Base-by-base conservation (phyloP, 129 eudicot species). In the Saussurea involucrata region DNA sequence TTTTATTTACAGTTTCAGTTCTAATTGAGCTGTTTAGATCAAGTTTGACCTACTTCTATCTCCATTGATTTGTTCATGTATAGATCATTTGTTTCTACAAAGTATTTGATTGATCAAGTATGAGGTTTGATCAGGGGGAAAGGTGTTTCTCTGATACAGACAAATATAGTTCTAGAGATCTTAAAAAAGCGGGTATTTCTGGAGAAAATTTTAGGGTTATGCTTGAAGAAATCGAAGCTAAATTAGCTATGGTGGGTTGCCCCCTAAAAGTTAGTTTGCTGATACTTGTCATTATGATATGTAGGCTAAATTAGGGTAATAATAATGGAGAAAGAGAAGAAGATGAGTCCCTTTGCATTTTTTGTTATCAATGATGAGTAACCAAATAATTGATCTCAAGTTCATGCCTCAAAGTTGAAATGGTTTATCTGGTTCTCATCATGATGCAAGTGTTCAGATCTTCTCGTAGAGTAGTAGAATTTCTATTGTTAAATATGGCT, bases 31-130 rank as follows among this genome's bases (percentile, higher is more conserved):
- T 4, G 34, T 65, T 22, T 18, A 57, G 74, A 66, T 34, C 22
- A n/a, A n/a, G n/a, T 29, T 69, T 70, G 66, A 69, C 44, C 72
- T 75, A 31, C 3, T 36, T 63, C 36, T 15, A 15, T 44, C 17
- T 73, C 32, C 31, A 66, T 72, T 49, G 24, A 65, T 27, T 36
- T 55, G 5, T 72, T 49, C 37, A 20, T 10, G 5, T 27, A 53
- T 33, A 37, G 66, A 55, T 79, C 55, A 3, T 49, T 78, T 3
- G 44, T 70, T 36, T 70, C 29, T 27, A 20, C 34, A 13, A 24
- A 33, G 24, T 72, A 11, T 42, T 13, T 71, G 73, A 79, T 63
- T 53, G 28, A 27, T 64, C 65, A 6, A 42, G 72, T 29, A 68
- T 28, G 49, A 18, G 10, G 7, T 44, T 64, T 29, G 64, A 24